Evolutionary conservation across 2,329 filamentous ascomycete species (phyloP).

Genomic region (Botrytis sinoallii): DNA sequence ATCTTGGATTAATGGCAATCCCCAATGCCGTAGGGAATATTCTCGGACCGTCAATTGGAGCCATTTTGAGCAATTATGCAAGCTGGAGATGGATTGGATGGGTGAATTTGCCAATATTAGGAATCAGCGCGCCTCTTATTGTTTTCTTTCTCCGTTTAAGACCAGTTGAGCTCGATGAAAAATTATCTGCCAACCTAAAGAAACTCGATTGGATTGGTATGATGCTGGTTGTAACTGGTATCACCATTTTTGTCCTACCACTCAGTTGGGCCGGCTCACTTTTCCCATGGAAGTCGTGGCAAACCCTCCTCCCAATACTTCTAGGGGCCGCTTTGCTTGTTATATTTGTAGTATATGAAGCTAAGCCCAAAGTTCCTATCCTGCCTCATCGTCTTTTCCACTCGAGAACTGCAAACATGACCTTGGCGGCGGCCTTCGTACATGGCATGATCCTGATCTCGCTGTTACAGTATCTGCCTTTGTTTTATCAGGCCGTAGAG

Average conservation of each 20-base stretch:
- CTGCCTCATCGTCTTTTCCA: not conserved
- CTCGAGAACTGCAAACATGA: not conserved
- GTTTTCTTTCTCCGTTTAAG: too few species aligned
- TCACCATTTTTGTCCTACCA: constrained; percentile 53
- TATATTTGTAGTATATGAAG: constrained; percentile 49
- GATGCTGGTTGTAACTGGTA: constrained; percentile 52
- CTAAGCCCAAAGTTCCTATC: not conserved
- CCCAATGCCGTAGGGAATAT: constrained; percentile 63
- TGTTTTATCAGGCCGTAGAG: not conserved
- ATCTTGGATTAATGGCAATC: constrained; percentile 61
- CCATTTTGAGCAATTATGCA: constrained; percentile 57
- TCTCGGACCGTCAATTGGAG: constrained; percentile 61
- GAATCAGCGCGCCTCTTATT: not conserved
- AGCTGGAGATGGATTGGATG: constrained; percentile 49
- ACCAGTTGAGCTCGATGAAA: too few species aligned
- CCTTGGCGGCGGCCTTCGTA: not conserved
- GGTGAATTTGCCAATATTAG: constrained; percentile 24
- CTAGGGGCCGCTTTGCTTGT: constrained; percentile 42
- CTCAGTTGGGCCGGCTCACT: constrained; percentile 60
- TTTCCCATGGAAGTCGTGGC: constrained; percentile 57
- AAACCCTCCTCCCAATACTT: constrained; percentile 57
- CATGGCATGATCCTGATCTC: not conserved
- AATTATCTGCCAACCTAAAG: not conserved
- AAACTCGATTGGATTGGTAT: constrained; percentile 55
- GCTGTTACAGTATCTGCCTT: constrained; percentile 47